phyloP scores from a whole-genome alignment of 208 protist species.

The Acanthamoeba lenticulata region DNA sequence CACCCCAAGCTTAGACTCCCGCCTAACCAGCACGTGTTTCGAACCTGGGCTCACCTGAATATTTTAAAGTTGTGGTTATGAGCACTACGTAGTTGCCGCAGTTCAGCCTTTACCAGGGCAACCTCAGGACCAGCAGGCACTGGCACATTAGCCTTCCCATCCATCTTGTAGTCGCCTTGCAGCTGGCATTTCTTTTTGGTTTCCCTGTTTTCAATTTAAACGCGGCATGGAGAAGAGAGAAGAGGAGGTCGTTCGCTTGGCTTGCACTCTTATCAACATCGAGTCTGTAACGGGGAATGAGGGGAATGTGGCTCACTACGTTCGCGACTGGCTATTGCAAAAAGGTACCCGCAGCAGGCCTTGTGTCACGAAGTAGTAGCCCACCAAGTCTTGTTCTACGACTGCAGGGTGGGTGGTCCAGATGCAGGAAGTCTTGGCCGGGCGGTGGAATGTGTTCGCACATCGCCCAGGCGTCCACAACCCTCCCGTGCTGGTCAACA shows the following conservation, averaged over 20 bases:
- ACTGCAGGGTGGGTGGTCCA: not conserved
- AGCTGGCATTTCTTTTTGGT: not conserved
- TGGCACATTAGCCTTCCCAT: not conserved
- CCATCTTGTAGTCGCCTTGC: not conserved
- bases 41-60: not conserved
- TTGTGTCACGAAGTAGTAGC: not conserved
- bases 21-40: not conserved
- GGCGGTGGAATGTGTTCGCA: not conserved
- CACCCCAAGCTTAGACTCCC: not conserved
- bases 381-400: not conserved
- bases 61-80: conserved; percentile 42
- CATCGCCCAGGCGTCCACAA: not conserved
- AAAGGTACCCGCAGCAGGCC: not conserved
- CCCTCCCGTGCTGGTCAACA: not conserved
- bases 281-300: not conserved
- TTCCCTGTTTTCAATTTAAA: not conserved
- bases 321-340: not conserved
- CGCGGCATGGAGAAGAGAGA: not conserved
- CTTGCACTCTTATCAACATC: not conserved
- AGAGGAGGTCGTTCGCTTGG: not conserved
- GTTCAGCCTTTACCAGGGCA: conserved; percentile 35
- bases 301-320: not conserved
- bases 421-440: not conserved
- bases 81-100: not conserved
- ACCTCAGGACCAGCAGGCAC: not conserved